These are phyloP conservation scores for Exophiala xenobiotica DNA, from an alignment of 2,329 filamentous ascomycete species.

Conservation along the genomic window DNA sequence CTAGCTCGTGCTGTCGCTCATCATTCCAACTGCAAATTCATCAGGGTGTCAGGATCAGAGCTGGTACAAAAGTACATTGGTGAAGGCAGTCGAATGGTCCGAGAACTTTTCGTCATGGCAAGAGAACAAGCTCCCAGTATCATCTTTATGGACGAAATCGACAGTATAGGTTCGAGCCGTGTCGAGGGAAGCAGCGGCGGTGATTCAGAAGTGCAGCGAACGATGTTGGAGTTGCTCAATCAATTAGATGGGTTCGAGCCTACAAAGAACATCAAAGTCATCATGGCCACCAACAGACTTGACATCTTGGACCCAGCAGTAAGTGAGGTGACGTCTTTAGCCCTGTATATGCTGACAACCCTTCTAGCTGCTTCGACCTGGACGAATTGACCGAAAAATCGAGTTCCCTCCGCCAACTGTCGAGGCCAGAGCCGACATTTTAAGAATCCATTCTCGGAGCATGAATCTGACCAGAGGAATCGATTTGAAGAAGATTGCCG, in stretches of 20 bases:
- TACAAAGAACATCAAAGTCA: slow-evolving; percentile 99
- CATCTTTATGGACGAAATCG: slow-evolving; percentile 99
- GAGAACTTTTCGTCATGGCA: slow-evolving; percentile 98
- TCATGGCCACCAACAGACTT: slow-evolving; percentile 98
- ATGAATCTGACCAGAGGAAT: slow-evolving; percentile 99
- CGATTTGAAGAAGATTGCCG: slow-evolving; percentile 95
- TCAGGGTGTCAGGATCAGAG: slow-evolving; percentile 92
- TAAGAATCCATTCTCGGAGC: slow-evolving; percentile 94
- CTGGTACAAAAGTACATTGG: slow-evolving; percentile 99
- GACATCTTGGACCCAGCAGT: slow-evolving; percentile 90
- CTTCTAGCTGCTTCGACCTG: slow-evolving; percentile 72
- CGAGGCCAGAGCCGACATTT: slow-evolving; percentile 93
- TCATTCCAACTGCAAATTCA: slow-evolving; percentile 99
- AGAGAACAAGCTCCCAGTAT: slow-evolving; percentile 96
- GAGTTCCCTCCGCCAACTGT: slow-evolving; percentile 97
- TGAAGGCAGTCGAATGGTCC: slow-evolving; percentile 96
- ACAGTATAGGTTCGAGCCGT: slow-evolving; percentile 95
- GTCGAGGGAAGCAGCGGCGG: slow-evolving; percentile 94
- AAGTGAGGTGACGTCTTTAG: background rate
- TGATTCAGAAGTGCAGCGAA: slow-evolving; percentile 96
- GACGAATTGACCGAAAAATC: slow-evolving; percentile 97
- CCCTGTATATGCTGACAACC: background rate
- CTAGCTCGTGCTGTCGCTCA: slow-evolving; percentile 94
- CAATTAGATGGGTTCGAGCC: slow-evolving; percentile 98
- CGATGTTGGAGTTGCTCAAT: slow-evolving; percentile 97